Conservation (phyloP, 2,329 filamentous ascomycete species). For the Monosporascus ibericus region DNA sequence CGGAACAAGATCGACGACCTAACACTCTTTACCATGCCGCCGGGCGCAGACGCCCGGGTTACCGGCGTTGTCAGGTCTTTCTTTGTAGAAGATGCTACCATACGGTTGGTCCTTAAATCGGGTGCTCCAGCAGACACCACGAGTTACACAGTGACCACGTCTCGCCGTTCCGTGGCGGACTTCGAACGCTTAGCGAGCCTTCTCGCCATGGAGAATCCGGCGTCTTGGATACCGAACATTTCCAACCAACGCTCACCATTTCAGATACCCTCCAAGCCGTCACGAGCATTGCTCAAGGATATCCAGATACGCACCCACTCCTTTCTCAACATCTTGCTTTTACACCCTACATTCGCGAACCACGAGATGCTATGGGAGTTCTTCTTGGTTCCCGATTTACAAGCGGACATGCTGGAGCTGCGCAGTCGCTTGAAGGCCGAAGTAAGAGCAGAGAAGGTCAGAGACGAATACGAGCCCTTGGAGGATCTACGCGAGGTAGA, state of each 20-base stretch:
- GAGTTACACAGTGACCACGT: slow-evolving; percentile 91
- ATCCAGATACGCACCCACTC: slow-evolving; percentile 81
- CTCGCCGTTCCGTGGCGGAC: slow-evolving; percentile 77
- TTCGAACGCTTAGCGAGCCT: slow-evolving; percentile 87
- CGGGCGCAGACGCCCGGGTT: slow-evolving; percentile 70
- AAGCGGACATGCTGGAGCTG: slow-evolving; percentile 83
- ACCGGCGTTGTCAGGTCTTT: slow-evolving; percentile 93
- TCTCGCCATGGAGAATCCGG: slow-evolving; percentile 82
- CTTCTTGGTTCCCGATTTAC: slow-evolving; percentile 91
- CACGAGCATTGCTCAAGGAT: slow-evolving; percentile 77
- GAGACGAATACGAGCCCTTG: slow-evolving; percentile 82
- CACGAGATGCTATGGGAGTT: slow-evolving; percentile 99
- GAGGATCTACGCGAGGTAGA: slow-evolving; percentile 83
- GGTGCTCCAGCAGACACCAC: slow-evolving; percentile 76
- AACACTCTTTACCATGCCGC: slow-evolving; percentile 69
- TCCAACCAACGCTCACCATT: slow-evolving; percentile 78
- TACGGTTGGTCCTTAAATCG: slow-evolving; percentile 89
- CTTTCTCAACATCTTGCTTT: slow-evolving; percentile 79
- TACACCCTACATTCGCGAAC: slow-evolving; percentile 86
- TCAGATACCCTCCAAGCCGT: slow-evolving; percentile 87
- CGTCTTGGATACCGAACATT: slow-evolving; percentile 85
- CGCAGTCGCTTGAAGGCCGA: slow-evolving; percentile 83
- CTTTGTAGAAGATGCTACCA: slow-evolving; percentile 93
- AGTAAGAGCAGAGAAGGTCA: slow-evolving; percentile 73
- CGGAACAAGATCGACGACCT: slow-evolving; percentile 95